Evolutionary conservation across 257 asterid species (phyloP).

Genomic region (Nicotiana paniculata): DNA sequence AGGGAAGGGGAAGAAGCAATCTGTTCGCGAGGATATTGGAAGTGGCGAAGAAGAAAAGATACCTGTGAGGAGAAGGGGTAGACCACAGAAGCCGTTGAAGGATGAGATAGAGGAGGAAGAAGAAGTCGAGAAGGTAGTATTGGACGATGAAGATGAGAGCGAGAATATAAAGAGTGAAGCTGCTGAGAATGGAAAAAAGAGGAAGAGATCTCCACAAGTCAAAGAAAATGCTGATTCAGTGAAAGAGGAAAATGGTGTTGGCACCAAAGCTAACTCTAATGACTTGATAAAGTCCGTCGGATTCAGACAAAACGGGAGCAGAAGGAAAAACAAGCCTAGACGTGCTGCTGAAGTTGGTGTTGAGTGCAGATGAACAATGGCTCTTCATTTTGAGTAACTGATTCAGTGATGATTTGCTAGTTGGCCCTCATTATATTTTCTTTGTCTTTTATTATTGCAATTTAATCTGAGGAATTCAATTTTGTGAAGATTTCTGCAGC

Average conservation of each 20-base stretch:
- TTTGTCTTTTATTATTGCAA: neutral
- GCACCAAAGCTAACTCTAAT: slow-evolving; percentile 23
- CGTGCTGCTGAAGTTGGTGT: slow-evolving; percentile 90
- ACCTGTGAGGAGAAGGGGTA: slow-evolving; percentile 59
- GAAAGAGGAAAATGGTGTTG: slow-evolving; percentile 41
- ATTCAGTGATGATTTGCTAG: neutral
- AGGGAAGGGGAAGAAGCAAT: slow-evolving; percentile 70
- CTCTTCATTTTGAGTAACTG: neutral
- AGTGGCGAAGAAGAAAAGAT: slow-evolving; percentile 73
- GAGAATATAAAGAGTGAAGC: slow-evolving; percentile 38
- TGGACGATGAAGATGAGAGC: slow-evolving; percentile 35
- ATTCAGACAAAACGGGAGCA: slow-evolving; percentile 55
- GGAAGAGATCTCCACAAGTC: slow-evolving; percentile 44
- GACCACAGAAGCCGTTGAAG: slow-evolving; percentile 52
- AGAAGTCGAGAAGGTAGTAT: slow-evolving; percentile 39
- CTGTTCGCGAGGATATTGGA: slow-evolving; percentile 37
- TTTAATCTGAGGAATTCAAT: neutral
- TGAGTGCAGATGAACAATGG: slow-evolving; percentile 49
- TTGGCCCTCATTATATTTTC: neutral
- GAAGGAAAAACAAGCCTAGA: slow-evolving; percentile 86
- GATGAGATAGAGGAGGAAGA: slow-evolving; percentile 46
- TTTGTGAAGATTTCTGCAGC: neutral
- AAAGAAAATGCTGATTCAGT: slow-evolving; percentile 40
- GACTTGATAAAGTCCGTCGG: slow-evolving; percentile 43
- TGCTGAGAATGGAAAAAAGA: slow-evolving; percentile 45